Evolutionary conservation across 345 rosid genomes (phyloP).

Genomic region (Pugionium cornutum): DNA sequence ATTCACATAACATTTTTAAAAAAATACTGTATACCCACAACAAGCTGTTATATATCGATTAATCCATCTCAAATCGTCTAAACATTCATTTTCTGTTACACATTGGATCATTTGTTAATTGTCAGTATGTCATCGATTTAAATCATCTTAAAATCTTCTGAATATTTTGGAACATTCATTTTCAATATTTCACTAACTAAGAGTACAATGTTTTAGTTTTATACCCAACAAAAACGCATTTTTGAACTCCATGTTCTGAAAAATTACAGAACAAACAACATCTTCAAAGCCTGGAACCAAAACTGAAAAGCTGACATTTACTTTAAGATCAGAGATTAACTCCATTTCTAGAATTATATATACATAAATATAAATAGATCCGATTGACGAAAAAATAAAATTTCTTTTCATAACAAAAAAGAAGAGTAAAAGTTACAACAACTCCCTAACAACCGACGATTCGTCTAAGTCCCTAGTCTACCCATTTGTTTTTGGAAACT

Average conservation of each 20-base stretch:
- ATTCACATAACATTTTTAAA: too few relatives aligned
- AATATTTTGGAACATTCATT: too few relatives aligned
- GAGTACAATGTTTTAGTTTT: too few relatives aligned
- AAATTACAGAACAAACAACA: not conserved
- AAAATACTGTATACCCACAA: too few relatives aligned
- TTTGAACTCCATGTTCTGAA: not conserved
- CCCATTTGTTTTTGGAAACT: conserved; percentile 3
- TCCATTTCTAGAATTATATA: conserved; percentile 38
- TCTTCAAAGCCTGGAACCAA: conserved; percentile 29
- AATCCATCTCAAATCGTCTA: too few relatives aligned
- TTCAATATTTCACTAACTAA: too few relatives aligned
- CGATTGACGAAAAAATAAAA: not conserved
- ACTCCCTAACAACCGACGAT: conserved; percentile 37
- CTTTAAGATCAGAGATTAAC: conserved; percentile 39
- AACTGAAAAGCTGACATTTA: conserved; percentile 39
- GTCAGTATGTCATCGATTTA: too few relatives aligned
- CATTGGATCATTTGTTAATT: too few relatives aligned
- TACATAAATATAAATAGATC: conserved; percentile 17
- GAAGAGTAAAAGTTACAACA: conserved; percentile 26
- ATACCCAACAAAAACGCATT: too few relatives aligned
- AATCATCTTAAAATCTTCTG: too few relatives aligned
- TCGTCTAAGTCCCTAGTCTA: conserved; percentile 27
- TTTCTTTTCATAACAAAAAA: conserved; percentile 2
- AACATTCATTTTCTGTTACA: too few relatives aligned
- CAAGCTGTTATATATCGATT: too few relatives aligned